Percentiles rank a stretch among this genome's conserved stretches.
phyloP scores from a whole-genome alignment of 2,329 filamentous ascomycete genomes.

The Colletotrichum eleusines region DNA sequence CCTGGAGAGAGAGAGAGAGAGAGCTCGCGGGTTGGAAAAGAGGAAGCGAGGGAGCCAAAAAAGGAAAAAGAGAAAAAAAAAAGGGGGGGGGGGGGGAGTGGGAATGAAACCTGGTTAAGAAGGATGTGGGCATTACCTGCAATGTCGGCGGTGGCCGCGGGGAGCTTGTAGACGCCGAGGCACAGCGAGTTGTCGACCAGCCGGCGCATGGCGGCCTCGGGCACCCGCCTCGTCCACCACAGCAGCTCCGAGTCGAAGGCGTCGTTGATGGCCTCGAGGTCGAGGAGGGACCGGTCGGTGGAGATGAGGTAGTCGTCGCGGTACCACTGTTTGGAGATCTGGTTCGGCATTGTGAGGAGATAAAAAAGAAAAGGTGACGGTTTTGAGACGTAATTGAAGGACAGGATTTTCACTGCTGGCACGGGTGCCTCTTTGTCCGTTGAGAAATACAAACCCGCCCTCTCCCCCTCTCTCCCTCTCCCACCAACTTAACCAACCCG shows the following conservation, averaged over 20 bases:
- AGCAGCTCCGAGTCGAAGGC: slow-evolving; percentile 68
- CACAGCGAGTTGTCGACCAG: slow-evolving; percentile 71
- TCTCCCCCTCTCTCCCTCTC: not conserved
- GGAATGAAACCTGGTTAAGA: too few species aligned
- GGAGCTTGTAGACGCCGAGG: slow-evolving; percentile 66
- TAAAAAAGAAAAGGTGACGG: not conserved
- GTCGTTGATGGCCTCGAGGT: slow-evolving; percentile 65
- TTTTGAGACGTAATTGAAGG: slow-evolving; percentile 21
- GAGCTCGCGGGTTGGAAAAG: not conserved
- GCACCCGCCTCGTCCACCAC: slow-evolving; percentile 70
- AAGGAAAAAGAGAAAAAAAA: not conserved
- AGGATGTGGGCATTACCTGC: slow-evolving; percentile 52
- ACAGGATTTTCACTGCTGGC: slow-evolving; percentile 10
- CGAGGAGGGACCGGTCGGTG: slow-evolving; percentile 68
- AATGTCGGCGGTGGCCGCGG: slow-evolving; percentile 48
- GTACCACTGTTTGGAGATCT: slow-evolving; percentile 58
- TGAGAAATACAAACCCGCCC: not conserved
- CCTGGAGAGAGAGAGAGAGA: slow-evolving; percentile 25
- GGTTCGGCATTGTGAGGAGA: slow-evolving; percentile 35
- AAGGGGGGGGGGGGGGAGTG: not conserved
- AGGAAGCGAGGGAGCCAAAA: not conserved
- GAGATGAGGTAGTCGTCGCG: slow-evolving; percentile 70
- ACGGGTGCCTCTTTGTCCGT: not conserved
- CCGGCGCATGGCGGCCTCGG: slow-evolving; percentile 60
- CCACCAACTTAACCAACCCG: too few species aligned